Conservation (phyloP, 2,329 filamentous ascomycete species). For the Cadophora gregata region DNA sequence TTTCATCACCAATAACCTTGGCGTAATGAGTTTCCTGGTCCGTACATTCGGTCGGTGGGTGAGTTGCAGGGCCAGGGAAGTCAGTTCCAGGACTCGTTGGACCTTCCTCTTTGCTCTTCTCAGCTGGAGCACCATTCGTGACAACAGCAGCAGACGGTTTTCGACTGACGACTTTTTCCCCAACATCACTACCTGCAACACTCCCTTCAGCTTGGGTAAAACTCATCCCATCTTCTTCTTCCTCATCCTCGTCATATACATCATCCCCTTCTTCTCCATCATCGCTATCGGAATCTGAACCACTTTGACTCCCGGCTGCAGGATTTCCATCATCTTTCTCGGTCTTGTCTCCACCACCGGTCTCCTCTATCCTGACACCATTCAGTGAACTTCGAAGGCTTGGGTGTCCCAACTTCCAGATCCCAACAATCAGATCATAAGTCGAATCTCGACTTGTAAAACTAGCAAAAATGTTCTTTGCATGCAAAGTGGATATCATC, state of each 20-base stretch:
- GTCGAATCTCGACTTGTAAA: slow-evolving; percentile 94
- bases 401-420: slow-evolving; percentile 97
- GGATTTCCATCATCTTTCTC: slow-evolving; percentile 70
- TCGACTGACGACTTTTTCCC: slow-evolving; percentile 68
- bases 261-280: slow-evolving; percentile 72
- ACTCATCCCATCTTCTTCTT: slow-evolving; percentile 69
- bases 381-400: slow-evolving; percentile 90
- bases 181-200: slow-evolving; percentile 55
- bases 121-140: slow-evolving; percentile 52
- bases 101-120: slow-evolving; percentile 58
- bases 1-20: slow-evolving; percentile 82
- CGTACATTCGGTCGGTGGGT: slow-evolving; percentile 84
- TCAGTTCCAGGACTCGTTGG: slow-evolving; percentile 58
- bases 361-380: slow-evolving; percentile 81
- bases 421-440: slow-evolving; percentile 95
- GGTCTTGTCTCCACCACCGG: slow-evolving; percentile 85
- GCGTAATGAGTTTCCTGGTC: slow-evolving; percentile 84
- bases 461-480: slow-evolving; percentile 94
- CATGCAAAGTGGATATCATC: slow-evolving; percentile 94
- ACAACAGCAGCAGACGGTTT: slow-evolving; percentile 70
- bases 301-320: slow-evolving; percentile 55
- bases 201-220: slow-evolving; percentile 56
- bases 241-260: slow-evolving; percentile 80
- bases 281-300: slow-evolving; percentile 54
- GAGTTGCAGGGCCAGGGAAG: slow-evolving; percentile 83